These are phyloP conservation scores for Lepiota subincarnata DNA, from an alignment of 768 basidiomycete genomes.

Conservation along the genomic window DNA sequence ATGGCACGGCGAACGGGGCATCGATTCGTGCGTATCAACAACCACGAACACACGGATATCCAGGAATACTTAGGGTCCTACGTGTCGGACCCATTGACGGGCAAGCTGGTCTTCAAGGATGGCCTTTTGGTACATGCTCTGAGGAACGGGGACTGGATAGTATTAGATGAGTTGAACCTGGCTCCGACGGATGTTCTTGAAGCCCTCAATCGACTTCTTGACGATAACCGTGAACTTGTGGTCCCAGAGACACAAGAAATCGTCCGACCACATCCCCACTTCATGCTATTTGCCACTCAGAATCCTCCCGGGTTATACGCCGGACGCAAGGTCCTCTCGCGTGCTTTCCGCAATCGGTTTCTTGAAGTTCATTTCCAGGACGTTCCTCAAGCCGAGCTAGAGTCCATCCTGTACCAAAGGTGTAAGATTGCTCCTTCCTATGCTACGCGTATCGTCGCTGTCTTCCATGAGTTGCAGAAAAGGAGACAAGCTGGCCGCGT, in stretches of 20 bases:
- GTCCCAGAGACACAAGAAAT: conserved; percentile 97
- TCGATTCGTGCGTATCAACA: conserved; percentile 96
- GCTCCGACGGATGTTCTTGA: conserved; percentile 98
- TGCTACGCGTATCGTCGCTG: conserved; percentile 82
- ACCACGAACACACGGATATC: conserved; percentile 99
- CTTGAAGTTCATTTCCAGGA: conserved; percentile 97
- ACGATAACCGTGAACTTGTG: conserved; percentile 95
- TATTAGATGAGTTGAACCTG: conserved; percentile 94
- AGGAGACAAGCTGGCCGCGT: conserved; percentile 87
- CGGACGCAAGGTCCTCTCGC: conserved; percentile 89
- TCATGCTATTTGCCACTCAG: conserved; percentile 98
- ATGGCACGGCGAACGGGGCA: conserved; percentile 91
- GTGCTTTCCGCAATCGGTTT: conserved; percentile 96
- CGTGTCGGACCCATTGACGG: conserved; percentile 85
- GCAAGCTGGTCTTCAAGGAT: conserved; percentile 94
- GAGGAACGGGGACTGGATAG: conserved; percentile 93
- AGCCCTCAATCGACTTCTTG: conserved; percentile 91
- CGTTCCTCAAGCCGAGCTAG: conserved; percentile 89
- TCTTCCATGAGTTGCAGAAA: conserved; percentile 91
- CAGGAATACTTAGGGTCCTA: conserved; percentile 98
- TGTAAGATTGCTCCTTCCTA: conserved; percentile 94
- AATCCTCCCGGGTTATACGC: conserved; percentile 96
- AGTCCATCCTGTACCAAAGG: conserved; percentile 89
- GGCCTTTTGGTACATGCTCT: conserved; percentile 91
- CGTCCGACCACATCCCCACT: conserved; percentile 87